Evolutionary conservation across 2,329 filamentous ascomycete genomes (phyloP).

Genomic region (Ophiostoma sp.): DNA sequence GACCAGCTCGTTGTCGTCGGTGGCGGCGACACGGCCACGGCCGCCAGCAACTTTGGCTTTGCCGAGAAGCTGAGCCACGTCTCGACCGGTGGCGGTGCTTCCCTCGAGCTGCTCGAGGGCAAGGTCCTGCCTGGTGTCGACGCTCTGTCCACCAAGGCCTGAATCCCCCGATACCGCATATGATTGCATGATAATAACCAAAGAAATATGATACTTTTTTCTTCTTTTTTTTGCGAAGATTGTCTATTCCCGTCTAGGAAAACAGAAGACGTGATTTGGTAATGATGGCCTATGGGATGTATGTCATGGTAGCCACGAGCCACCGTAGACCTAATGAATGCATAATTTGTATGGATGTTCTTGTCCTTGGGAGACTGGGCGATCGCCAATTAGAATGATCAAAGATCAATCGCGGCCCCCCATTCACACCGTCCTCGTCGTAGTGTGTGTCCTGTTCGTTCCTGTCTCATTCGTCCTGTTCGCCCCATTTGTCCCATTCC

Average conservation of each 20-base stretch:
- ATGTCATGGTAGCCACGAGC: too few species aligned
- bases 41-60: conserved; percentile 92
- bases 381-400: too few species aligned
- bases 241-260: too few species aligned
- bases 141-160: conserved; percentile 70
- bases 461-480: background rate
- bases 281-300: too few species aligned
- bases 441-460: too few species aligned
- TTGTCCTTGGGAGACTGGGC: too few species aligned
- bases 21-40: conserved; percentile 95
- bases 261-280: too few species aligned
- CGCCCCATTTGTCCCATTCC: conserved; percentile 13
- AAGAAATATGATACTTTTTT: background rate
- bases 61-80: conserved; percentile 98
- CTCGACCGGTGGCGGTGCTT: conserved; percentile 92
- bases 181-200: background rate
- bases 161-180: background rate
- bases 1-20: conserved; percentile 98
- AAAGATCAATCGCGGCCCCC: too few species aligned
- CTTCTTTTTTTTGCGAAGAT: too few species aligned
- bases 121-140: conserved; percentile 93
- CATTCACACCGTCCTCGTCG: too few species aligned
- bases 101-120: conserved; percentile 92
- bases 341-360: too few species aligned
- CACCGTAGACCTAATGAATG: too few species aligned